Percentiles rank a stretch among this genome's conserved stretches.
Conservation (phyloP, 2,329 filamentous ascomycete genomes). For the Xylaria sp. region DNA sequence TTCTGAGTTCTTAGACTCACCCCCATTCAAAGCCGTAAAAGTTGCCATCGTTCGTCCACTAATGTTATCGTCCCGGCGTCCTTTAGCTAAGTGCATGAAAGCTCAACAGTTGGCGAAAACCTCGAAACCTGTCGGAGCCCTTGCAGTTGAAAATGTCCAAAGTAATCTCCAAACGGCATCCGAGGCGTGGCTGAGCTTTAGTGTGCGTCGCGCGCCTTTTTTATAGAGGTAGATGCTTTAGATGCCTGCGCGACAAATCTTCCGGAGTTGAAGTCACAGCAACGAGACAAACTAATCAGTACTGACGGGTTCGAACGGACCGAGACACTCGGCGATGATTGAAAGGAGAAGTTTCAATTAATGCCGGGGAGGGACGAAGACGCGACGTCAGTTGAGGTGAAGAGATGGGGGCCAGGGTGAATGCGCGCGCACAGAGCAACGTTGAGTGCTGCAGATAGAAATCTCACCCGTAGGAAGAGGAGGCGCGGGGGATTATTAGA, state of each 20-base stretch:
- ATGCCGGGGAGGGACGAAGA: conserved; percentile 21
- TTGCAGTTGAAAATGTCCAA: conserved; percentile 6
- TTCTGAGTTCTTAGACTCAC: conserved; percentile 47
- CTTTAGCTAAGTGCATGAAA: conserved; percentile 47
- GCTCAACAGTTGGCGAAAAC: conserved; percentile 21
- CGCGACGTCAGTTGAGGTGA: conserved; percentile 37
- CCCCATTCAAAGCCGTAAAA: conserved; percentile 51
- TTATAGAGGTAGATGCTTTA: conserved; percentile 5
- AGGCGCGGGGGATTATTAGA: conserved; percentile 46
- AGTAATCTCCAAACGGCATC: conserved; percentile 22
- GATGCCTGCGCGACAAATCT: conserved; percentile 22
- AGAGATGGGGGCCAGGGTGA: conserved; percentile 35
- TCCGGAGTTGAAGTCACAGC: conserved; percentile 4
- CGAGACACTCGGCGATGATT: conserved; percentile 11
- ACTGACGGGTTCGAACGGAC: conserved; percentile 2
- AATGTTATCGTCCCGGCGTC: conserved; percentile 45
- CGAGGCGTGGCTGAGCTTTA: conserved; percentile 11
- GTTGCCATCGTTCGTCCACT: conserved; percentile 49
- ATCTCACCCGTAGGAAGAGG: conserved; percentile 39
- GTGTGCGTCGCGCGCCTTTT: not conserved
- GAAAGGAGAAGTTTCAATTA: conserved; percentile 11
- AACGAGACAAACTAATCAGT: conserved; percentile 19
- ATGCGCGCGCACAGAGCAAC: conserved; percentile 30
- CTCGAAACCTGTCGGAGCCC: conserved; percentile 1
- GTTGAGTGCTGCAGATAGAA: conserved; percentile 33